Percentiles rank a stretch among this genome's conserved stretches.
phyloP scores from a whole-genome alignment of 2,329 filamentous ascomycete species.

The Nigrospora oryzae region DNA sequence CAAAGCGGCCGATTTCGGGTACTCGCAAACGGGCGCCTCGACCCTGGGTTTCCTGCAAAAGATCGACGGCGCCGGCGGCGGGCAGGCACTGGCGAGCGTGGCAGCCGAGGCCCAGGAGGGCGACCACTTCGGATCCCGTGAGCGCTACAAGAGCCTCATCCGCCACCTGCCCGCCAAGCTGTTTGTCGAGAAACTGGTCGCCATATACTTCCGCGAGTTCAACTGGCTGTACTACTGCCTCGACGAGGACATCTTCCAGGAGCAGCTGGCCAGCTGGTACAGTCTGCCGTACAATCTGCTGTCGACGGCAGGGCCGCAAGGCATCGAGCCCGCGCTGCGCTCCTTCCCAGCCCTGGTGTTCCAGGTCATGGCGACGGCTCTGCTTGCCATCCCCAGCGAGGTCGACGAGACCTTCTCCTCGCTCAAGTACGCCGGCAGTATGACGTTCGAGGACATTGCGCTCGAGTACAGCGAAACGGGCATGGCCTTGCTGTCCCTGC shows the following conservation, averaged over 20 bases:
- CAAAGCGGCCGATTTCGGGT: slow-evolving; percentile 42
- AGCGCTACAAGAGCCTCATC: slow-evolving; percentile 51
- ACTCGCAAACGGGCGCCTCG: slow-evolving; percentile 33
- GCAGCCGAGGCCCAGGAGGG: slow-evolving; percentile 19
- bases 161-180: slow-evolving; percentile 46
- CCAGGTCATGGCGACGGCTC: slow-evolving; percentile 45
- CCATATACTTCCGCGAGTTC: slow-evolving; percentile 46
- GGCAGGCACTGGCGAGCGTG: slow-evolving; percentile 21
- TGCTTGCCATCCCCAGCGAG: slow-evolving; percentile 42
- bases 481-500: slow-evolving; percentile 39
- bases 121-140: slow-evolving; percentile 34
- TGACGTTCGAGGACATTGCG: slow-evolving; percentile 53
- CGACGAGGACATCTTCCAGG: slow-evolving; percentile 42
- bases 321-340: slow-evolving; percentile 39
- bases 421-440: slow-evolving; percentile 49
- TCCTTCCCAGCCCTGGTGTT: slow-evolving; percentile 54
- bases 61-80: slow-evolving; percentile 36
- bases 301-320: slow-evolving; percentile 38
- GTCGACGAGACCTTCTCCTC: slow-evolving; percentile 41
- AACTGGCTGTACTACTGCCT: slow-evolving; percentile 52
- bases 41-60: slow-evolving; percentile 47
- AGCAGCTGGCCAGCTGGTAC: slow-evolving; percentile 46
- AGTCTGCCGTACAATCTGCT: slow-evolving; percentile 42
- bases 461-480: slow-evolving; percentile 53
- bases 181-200: slow-evolving; percentile 45